Evolutionary conservation across 129 eudicot species (phyloP).

Genomic region (Tanacetum coccineum): DNA sequence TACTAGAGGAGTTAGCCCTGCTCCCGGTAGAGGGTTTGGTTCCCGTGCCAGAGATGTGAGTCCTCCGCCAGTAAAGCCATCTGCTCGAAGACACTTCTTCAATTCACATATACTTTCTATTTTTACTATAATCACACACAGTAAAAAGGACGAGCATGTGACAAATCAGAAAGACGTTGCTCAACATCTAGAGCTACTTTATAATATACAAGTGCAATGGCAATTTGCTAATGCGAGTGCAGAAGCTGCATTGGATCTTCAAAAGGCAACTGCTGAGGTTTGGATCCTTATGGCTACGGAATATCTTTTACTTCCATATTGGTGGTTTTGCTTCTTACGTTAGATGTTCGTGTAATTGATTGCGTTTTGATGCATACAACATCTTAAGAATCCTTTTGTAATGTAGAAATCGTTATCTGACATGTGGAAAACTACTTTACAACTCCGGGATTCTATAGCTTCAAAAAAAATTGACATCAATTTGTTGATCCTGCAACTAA

Average conservation of each 20-base stretch:
- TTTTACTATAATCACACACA: conserved; percentile 51
- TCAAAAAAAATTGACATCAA: conserved; percentile 44
- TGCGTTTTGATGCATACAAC: conserved; percentile 1
- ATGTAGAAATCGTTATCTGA: conserved; percentile 60
- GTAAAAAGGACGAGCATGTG: conserved; percentile 54
- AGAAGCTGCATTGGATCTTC: conserved; percentile 43
- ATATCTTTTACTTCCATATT: neutral
- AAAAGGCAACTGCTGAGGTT: conserved; percentile 68
- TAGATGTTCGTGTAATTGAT: neutral
- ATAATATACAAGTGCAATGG: conserved; percentile 80
- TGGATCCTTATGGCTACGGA: conserved; percentile 8
- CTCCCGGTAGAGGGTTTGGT: conserved; percentile 38
- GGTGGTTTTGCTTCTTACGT: too few species aligned
- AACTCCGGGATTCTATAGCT: conserved; percentile 46
- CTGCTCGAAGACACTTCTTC: conserved; percentile 54
- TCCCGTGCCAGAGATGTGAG: conserved; percentile 47
- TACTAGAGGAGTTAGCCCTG: conserved; percentile 28
- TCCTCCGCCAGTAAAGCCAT: conserved; percentile 51
- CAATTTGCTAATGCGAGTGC: conserved; percentile 62
- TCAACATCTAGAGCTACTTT: conserved; percentile 53
- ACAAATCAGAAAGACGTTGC: conserved; percentile 51
- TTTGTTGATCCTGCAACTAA: conserved; percentile 56
- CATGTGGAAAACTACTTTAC: conserved; percentile 52
- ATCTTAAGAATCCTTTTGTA: neutral
- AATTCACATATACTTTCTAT: conserved; percentile 49